These are phyloP conservation scores for Diutina sp. DNA, from an alignment of 1,139 yeast species.

Conservation along the genomic window DNA sequence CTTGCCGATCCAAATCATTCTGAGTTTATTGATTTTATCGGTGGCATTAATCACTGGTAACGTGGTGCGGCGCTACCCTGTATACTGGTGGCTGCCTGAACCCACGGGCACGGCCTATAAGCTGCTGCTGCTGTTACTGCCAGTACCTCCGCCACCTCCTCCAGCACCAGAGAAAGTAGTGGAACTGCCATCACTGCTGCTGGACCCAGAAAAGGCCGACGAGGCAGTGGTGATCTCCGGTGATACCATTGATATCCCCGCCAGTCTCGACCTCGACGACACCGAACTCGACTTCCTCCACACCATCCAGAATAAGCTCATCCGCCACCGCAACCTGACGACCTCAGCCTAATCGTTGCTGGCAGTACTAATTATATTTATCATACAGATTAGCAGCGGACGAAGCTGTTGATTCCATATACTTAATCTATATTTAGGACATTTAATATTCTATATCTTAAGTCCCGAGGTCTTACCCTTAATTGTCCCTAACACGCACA, in stretches of 20 bases:
- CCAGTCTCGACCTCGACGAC: background rate
- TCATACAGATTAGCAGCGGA: too few species aligned
- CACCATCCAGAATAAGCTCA: background rate
- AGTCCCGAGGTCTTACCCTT: conserved; percentile 32
- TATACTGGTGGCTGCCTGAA: conserved; percentile 40
- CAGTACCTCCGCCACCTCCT: background rate
- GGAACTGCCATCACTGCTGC: background rate
- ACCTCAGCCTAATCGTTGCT: background rate
- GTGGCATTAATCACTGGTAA: conserved; percentile 49
- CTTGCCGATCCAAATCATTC: conserved; percentile 42
- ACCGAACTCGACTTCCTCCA: background rate
- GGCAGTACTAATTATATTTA: background rate
- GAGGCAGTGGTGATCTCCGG: background rate
- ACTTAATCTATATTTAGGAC: background rate
- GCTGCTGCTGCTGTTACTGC: too few species aligned
- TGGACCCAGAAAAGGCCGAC: background rate
- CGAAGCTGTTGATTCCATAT: too few species aligned
- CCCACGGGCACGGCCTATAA: background rate
- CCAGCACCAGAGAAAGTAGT: background rate
- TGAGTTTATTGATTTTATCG: conserved; percentile 34
- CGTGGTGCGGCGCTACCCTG: conserved; percentile 41
- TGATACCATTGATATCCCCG: background rate
- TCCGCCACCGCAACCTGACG: too few species aligned
- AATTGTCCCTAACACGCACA: conserved; percentile 36
- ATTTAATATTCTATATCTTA: conserved; percentile 11